Base-by-base conservation (phyloP, 1,284 basidiomycete species). In the Cryptococcus sp. region DNA sequence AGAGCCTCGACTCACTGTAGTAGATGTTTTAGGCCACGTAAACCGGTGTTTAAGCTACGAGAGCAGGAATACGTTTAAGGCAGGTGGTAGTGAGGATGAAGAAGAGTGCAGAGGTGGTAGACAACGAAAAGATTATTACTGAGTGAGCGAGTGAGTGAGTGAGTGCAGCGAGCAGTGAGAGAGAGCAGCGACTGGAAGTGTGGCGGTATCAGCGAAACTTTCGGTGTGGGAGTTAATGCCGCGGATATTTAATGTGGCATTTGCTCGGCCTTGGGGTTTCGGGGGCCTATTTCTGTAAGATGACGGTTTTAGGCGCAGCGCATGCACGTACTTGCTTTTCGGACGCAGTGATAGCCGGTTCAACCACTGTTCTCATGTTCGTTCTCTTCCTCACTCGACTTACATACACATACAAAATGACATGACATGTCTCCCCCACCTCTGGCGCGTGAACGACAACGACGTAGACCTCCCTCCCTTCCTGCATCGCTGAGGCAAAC, bases 11-110 rank as follows among this genome's bases (percentile, higher is more conserved):
- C 66, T 62, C 61, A 68, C 66, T 67, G 66, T 35, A 10, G 31
- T 71, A 44, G 44, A 48, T 51, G 38, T 54, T 41, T 53, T 63
- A 53, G 54, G 67, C 66, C 66, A 72, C 74, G 75, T 75, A 75
- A 76, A 76, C 75, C 75, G 64, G 73, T 72, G 40, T 62, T 78
- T 78, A 77, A 78, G 75, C 74, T 72, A 62, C 47, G 62, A 50
- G 60, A 72, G 75, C 77, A 69, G 77, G 77, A 72, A 72, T 73
- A 51, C 31, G 31, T 35, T 35, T 35, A 35, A 35, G 31, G 31
- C 31, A 8, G 10, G 3, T 25, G 31, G 13, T 35, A 35, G 31
- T 35, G 13, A 35, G 31, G 31, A 35, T 35, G 31, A 13, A 35
- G 31, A 13, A 35, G 31, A 35, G 31, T 4, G 13, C 8, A 13